These are phyloP conservation scores for Geranium rotundifolium DNA, from an alignment of 345 rosid genomes.

Conservation along the genomic window DNA sequence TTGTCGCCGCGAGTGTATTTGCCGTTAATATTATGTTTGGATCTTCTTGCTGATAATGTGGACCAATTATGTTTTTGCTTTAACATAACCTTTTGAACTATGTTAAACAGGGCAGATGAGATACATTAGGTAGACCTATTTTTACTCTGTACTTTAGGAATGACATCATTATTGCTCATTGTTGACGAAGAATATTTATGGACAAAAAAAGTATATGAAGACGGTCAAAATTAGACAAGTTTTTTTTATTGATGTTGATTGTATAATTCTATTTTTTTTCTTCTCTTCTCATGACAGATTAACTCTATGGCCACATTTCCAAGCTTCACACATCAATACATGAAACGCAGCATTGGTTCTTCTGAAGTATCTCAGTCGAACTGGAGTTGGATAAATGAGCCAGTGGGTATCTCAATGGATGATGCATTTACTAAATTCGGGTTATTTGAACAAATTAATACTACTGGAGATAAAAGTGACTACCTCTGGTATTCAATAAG, in stretches of 20 bases:
- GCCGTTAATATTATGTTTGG: not conserved
- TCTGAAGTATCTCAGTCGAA: slow-evolving; percentile 28
- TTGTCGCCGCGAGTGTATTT: not conserved
- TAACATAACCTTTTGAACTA: not conserved
- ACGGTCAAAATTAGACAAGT: not conserved
- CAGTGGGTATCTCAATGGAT: slow-evolving; percentile 63
- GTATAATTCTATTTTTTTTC: not conserved
- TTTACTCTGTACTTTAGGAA: not conserved
- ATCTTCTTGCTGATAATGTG: not conserved
- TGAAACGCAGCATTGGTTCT: slow-evolving; percentile 32
- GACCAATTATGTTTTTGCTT: not conserved
- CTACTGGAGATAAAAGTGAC: slow-evolving; percentile 78
- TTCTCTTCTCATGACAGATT: slow-evolving; percentile 33
- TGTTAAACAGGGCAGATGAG: too few relatives aligned
- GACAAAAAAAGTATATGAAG: not conserved
- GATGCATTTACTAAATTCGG: slow-evolving; percentile 54
- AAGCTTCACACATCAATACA: slow-evolving; percentile 32
- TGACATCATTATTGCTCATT: not conserved
- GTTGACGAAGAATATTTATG: not conserved
- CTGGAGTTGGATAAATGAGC: slow-evolving; percentile 82
- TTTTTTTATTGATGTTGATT: not conserved
- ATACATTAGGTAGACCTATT: too few relatives aligned
- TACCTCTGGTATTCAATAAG: slow-evolving; percentile 89
- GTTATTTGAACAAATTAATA: slow-evolving; percentile 75
- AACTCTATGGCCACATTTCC: slow-evolving; percentile 54